Evolutionary conservation across 1,284 basidiomycete species (phyloP).

Genomic region (Polyporus tsugae): DNA sequence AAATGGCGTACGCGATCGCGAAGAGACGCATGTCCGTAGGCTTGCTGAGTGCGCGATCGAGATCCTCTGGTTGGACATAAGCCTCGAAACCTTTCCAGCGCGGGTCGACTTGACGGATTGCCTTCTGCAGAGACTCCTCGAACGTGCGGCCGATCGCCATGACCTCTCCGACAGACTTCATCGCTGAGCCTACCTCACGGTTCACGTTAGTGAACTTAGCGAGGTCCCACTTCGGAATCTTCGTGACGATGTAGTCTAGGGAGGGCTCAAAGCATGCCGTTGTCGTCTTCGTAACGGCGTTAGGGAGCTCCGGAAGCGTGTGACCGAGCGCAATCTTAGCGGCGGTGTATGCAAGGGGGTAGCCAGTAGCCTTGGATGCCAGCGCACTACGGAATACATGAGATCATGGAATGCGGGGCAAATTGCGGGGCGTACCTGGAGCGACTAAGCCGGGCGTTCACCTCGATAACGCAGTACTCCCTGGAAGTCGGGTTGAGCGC

Average conservation of each 20-base stretch:
- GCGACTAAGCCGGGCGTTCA: conserved; percentile 81
- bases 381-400: conserved; percentile 73
- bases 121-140: conserved; percentile 99
- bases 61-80: conserved; percentile 84
- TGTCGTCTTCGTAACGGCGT: conserved; percentile 99
- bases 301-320: conserved; percentile 97
- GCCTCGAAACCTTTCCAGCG: conserved; percentile 85
- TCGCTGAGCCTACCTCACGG: conserved; percentile 94
- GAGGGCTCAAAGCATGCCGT: conserved; percentile 99
- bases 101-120: conserved; percentile 96
- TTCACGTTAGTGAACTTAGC: conserved; percentile 96
- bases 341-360: conserved; percentile 98
- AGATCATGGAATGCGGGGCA: conserved; percentile 56
- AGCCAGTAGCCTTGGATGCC: conserved; percentile 98
- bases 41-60: conserved; percentile 80
- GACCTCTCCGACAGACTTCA: conserved; percentile 99
- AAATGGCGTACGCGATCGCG: conserved; percentile 97
- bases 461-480: conserved; percentile 99
- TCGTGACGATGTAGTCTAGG: conserved; percentile 99
- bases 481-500: conserved; percentile 92
- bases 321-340: conserved; percentile 99
- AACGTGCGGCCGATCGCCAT: conserved; percentile 99
- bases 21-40: conserved; percentile 96
- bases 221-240: conserved; percentile 99
- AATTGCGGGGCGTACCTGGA: conserved; percentile 46